Evolutionary conservation across 2,329 filamentous ascomycete species (phyloP).

Genomic region (Alternaria atra): DNA sequence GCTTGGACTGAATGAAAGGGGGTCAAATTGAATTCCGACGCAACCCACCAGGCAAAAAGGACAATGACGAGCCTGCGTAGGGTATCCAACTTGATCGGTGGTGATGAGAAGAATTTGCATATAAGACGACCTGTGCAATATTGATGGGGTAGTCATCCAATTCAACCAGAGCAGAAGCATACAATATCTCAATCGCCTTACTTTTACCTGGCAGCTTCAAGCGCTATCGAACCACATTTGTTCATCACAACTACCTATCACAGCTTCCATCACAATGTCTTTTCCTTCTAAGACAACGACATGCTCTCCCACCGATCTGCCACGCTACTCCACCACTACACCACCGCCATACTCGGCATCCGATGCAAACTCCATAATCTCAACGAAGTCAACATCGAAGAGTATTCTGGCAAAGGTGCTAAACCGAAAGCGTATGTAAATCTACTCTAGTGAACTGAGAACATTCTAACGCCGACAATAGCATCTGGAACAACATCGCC

Average conservation of each 20-base stretch:
- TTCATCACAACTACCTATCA: not conserved
- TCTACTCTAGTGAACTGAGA: not conserved
- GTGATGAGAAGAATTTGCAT: not conserved
- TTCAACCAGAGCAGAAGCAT: not conserved
- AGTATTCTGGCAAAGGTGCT: slow-evolving; percentile 24
- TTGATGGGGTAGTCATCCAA: not conserved
- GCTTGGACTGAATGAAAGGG: not conserved
- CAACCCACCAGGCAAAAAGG: not conserved
- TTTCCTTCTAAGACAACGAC: not conserved
- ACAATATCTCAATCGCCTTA: not conserved
- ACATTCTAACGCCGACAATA: not conserved
- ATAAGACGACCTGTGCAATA: not conserved
- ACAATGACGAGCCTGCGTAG: not conserved
- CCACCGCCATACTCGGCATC: slow-evolving; percentile 22
- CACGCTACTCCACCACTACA: slow-evolving; percentile 9
- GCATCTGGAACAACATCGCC: not conserved
- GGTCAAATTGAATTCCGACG: not conserved
- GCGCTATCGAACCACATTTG: not conserved
- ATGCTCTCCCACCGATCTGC: not conserved
- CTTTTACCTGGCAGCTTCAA: not conserved
- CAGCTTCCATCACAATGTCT: slow-evolving; percentile 6
- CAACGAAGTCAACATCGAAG: slow-evolving; percentile 25
- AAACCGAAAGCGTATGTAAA: slow-evolving; percentile 19
- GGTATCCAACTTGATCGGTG: not conserved
- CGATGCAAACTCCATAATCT: slow-evolving; percentile 17